Conservation (phyloP, 805 yeast species). For the Wickerhamiella kazuoi region DNA sequence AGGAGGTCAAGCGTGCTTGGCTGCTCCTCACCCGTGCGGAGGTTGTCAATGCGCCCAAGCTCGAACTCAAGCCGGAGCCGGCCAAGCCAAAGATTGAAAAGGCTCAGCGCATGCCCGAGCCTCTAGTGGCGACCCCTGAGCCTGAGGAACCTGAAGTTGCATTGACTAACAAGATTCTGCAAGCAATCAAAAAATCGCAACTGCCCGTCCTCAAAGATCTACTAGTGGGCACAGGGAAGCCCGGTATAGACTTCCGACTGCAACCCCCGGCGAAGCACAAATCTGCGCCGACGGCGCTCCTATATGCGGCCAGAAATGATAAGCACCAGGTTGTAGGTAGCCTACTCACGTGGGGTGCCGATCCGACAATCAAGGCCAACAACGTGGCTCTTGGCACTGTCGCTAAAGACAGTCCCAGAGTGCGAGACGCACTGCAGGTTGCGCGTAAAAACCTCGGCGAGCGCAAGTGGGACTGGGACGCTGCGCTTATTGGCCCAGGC, state of each 20-base stretch:
- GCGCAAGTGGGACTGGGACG: conserved; percentile 46
- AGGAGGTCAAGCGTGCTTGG: conserved; percentile 77
- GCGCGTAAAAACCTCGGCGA: conserved; percentile 58
- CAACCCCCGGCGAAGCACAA: conserved; percentile 36
- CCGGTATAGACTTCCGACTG: conserved; percentile 34
- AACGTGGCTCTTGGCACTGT: conserved; percentile 60
- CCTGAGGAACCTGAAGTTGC: conserved; percentile 24
- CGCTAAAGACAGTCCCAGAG: conserved; percentile 24
- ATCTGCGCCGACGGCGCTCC: conserved; percentile 56
- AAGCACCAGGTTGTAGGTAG: conserved; percentile 45
- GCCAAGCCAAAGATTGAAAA: conserved; percentile 9
- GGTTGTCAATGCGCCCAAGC: conserved; percentile 37
- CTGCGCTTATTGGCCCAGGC: conserved; percentile 46
- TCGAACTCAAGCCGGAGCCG: conserved; percentile 18
- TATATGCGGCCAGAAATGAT: conserved; percentile 57
- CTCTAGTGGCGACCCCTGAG: conserved; percentile 4
- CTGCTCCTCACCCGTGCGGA: conserved; percentile 46
- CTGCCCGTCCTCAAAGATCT: conserved; percentile 56
- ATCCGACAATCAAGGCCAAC: conserved; percentile 38
- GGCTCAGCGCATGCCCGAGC: conserved; percentile 10
- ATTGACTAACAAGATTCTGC: conserved; percentile 40
- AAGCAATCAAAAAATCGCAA: conserved; percentile 49
- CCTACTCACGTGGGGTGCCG: conserved; percentile 49
- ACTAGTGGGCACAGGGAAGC: conserved; percentile 38
- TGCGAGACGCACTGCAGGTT: conserved; percentile 41